Conservation (phyloP, 2,329 filamentous ascomycete species). For the Paecilomyces niveus region DNA sequence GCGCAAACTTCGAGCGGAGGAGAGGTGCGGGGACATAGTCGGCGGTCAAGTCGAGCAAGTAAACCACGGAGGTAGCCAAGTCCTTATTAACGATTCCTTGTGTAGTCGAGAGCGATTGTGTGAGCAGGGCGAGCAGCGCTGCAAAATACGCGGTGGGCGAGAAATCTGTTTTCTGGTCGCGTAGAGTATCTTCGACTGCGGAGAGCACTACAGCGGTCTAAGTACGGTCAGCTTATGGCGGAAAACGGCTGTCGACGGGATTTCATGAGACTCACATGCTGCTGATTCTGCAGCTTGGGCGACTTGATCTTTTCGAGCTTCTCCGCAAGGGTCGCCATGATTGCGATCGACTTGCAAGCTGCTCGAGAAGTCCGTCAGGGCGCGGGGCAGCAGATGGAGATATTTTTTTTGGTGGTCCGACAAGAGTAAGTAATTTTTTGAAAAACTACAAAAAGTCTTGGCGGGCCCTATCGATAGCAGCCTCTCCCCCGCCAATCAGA, state of each 20-base stretch:
- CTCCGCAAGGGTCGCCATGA: constrained; percentile 65
- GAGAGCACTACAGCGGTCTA: constrained; percentile 66
- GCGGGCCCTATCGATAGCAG: constrained; percentile 20
- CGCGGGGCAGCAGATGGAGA: constrained; percentile 10
- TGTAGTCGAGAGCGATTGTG: constrained; percentile 60
- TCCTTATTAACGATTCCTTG: constrained; percentile 70
- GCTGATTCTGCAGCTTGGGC: constrained; percentile 90
- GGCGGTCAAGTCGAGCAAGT: constrained; percentile 88
- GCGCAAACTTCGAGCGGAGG: constrained; percentile 87
- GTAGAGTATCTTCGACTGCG: constrained; percentile 87
- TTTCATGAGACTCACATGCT: constrained; percentile 58
- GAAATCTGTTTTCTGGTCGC: constrained; percentile 74
- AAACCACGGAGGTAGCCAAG: constrained; percentile 78
- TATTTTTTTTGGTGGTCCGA: constrained; percentile 18
- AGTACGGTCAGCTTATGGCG: constrained; percentile 4
- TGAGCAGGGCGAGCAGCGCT: constrained; percentile 81
- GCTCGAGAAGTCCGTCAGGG: constrained; percentile 14
- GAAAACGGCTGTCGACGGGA: constrained; percentile 1
- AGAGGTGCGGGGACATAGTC: constrained; percentile 77
- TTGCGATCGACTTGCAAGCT: constrained; percentile 22
- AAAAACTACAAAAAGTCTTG: constrained; percentile 27
- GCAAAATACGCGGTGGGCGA: constrained; percentile 92
- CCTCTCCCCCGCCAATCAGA: neutral
- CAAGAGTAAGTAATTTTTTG: constrained; percentile 12
- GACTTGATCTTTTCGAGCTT: constrained; percentile 96